Evolutionary conservation across 106 monocot species (phyloP).

Genomic region (Chionographis japonica): DNA sequence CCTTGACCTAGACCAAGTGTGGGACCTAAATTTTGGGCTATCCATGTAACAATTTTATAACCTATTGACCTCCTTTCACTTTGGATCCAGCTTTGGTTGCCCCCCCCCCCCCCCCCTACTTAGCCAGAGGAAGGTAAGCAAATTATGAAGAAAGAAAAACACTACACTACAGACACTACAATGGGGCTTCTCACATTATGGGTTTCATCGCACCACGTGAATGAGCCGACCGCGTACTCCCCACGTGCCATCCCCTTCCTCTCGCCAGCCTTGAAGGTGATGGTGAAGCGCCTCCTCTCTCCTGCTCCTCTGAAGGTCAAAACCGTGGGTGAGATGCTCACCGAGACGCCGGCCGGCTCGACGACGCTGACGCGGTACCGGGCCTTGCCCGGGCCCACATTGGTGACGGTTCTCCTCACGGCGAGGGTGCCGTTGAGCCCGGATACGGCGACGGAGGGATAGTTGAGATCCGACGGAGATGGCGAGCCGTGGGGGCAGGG

Average conservation of each 20-base stretch:
- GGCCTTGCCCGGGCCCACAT: slow-evolving; percentile 42
- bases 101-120: too few species aligned
- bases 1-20: too few species aligned
- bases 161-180: slow-evolving; percentile 44
- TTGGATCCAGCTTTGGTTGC: too few species aligned
- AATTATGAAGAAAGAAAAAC: background rate
- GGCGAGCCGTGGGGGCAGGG: slow-evolving; percentile 47
- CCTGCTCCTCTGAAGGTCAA: slow-evolving; percentile 31
- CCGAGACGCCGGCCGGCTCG: slow-evolving; percentile 41
- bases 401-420: slow-evolving; percentile 54
- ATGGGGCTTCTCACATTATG: slow-evolving; percentile 69
- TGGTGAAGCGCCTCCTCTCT: slow-evolving; percentile 51
- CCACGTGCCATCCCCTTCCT: slow-evolving; percentile 1
- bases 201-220: slow-evolving; percentile 58
- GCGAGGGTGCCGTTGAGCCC: slow-evolving; percentile 31
- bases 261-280: slow-evolving; percentile 14
- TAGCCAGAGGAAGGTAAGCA: too few species aligned
- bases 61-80: too few species aligned
- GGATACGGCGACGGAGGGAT: slow-evolving; percentile 58
- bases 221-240: slow-evolving; percentile 40
- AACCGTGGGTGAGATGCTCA: slow-evolving; percentile 32
- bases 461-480: slow-evolving; percentile 47
- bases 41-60: too few species aligned
- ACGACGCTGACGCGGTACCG: slow-evolving; percentile 30
- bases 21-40: too few species aligned